Base-by-base conservation (phyloP, 2,329 filamentous ascomycete species). In the Colletotrichum caudatum region DNA sequence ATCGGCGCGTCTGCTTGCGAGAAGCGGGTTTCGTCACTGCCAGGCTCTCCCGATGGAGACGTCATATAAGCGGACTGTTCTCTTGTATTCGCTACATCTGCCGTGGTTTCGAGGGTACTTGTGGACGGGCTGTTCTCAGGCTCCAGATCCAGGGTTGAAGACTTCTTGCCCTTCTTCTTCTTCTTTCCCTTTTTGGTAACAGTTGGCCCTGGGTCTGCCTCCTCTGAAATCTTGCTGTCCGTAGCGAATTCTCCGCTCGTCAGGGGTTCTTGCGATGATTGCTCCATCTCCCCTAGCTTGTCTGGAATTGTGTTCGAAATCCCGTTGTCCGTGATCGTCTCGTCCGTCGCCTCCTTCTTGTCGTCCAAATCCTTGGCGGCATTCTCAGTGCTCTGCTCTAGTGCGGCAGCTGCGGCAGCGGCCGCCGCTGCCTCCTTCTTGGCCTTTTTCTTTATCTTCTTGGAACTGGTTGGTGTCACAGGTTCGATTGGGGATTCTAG, bases 131-230 rank as follows among this genome's bases (percentile, higher is more conserved):
- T 64, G 65, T 71, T 54, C 69, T 59, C 69, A 69, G 69, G 50
- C 70, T 72, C 70, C 67, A 57, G 70, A 58, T 72, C 70, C 66
- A 62, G 64, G 70, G 70, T 51, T 50, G 70, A 72, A 51, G 70
- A 65, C 58, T 72, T 72, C 50, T 71, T 72, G 66, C 61, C 77
- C 76, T 84, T 85, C 75, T 83, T 85, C 51, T 81, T 79, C 72
- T 81, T 81, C 64, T 80, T 80, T 59, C 80, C 78, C 77, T 78
- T 76, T 74, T 66, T 76, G 80, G 72, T 68, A 79, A 75, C 48
- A 79, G 77, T 44, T 80, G 78, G 64, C 33, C 73, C 68, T 57
- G 64, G 26, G 56, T 74, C 64, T 58, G 57, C 66, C 58, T 70
- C 67, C 57, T 66, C 73, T 56, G 67, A 61, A 56, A 63, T 41